A percentile compares a stretch with the other conserved stretches of the same genome.
phyloP scores from a whole-genome alignment of 257 asterid species.

The Fraxinus americana region DNA sequence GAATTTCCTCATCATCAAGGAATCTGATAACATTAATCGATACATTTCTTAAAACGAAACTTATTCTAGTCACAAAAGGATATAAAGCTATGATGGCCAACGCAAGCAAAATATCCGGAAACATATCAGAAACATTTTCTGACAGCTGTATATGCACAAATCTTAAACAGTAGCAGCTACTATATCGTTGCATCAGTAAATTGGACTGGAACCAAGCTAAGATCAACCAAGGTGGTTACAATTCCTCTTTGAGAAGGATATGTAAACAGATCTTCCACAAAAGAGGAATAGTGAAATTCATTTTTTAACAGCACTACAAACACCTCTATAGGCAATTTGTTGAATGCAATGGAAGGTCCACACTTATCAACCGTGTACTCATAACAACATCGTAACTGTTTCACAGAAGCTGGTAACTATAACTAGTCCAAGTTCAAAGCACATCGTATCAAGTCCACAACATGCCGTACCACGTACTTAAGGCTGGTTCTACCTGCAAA shows the following conservation, averaged over 20 bases:
- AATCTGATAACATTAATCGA: constrained; percentile 16
- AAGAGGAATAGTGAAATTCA: constrained; percentile 21
- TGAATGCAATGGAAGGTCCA: constrained; percentile 14
- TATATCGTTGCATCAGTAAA: constrained; percentile 33
- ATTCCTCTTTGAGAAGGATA: constrained; percentile 42
- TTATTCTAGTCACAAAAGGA: constrained; percentile 19
- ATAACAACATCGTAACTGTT: constrained; percentile 17
- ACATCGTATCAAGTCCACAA: background rate
- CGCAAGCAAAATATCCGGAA: constrained; percentile 1
- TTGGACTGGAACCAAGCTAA: constrained; percentile 39
- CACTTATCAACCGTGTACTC: constrained; percentile 16
- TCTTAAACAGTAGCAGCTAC: constrained; percentile 24
- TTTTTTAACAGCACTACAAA: constrained; percentile 20
- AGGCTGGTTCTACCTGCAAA: constrained; percentile 18
- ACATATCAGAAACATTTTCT: constrained; percentile 16
- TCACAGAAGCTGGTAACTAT: constrained; percentile 21
- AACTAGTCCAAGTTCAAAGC: constrained; percentile 17
- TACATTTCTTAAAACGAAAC: constrained; percentile 19
- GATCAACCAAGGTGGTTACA: constrained; percentile 35
- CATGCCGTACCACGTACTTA: background rate
- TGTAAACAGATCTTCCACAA: constrained; percentile 42
- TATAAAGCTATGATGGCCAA: constrained; percentile 21
- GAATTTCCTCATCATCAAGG: constrained; percentile 1
- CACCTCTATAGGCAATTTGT: constrained; percentile 17
- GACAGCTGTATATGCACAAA: constrained; percentile 37